phyloP scores from a whole-genome alignment of 345 rosid genomes.

The Salix brachista region DNA sequence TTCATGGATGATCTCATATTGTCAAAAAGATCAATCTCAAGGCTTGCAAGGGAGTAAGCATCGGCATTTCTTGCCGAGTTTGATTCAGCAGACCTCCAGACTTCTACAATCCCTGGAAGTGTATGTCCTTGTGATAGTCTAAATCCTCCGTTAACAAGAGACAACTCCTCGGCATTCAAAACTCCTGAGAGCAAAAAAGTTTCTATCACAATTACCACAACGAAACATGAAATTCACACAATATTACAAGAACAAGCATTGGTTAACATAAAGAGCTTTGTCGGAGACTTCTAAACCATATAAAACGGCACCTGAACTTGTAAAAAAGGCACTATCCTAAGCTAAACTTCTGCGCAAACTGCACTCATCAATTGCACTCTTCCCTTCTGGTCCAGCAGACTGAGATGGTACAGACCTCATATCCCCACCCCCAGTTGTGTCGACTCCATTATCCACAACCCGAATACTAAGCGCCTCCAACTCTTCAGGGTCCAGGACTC shows the following conservation, averaged over 20 bases:
- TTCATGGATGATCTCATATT: conserved; percentile 28
- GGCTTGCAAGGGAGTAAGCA: conserved; percentile 33
- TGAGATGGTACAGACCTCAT: conserved; percentile 7
- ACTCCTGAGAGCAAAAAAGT: conserved; percentile 28
- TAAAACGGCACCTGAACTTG: conserved; percentile 34
- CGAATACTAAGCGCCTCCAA: conserved; percentile 38
- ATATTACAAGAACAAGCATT: not conserved
- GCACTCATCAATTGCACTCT: conserved; percentile 17
- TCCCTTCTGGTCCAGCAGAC: conserved; percentile 16
- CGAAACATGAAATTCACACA: not conserved
- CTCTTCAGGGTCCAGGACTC: conserved; percentile 64
- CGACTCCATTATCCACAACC: conserved; percentile 12
- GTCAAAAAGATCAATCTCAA: conserved; percentile 44
- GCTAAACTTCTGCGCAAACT: conserved; percentile 41
- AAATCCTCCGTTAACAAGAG: conserved; percentile 38
- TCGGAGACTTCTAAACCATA: not conserved
- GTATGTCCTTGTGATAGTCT: conserved; percentile 17
- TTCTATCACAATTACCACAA: not conserved
- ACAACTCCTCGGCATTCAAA: conserved; percentile 46
- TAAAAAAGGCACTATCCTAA: conserved; percentile 51
- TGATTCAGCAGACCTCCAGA: conserved; percentile 28
- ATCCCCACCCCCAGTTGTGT: not conserved
- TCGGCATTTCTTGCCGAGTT: conserved; percentile 14
- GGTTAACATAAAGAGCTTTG: not conserved
- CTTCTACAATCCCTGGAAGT: conserved; percentile 23